Evolutionary conservation across 306 rosid species (phyloP).

Genomic region (Argentina anserina): DNA sequence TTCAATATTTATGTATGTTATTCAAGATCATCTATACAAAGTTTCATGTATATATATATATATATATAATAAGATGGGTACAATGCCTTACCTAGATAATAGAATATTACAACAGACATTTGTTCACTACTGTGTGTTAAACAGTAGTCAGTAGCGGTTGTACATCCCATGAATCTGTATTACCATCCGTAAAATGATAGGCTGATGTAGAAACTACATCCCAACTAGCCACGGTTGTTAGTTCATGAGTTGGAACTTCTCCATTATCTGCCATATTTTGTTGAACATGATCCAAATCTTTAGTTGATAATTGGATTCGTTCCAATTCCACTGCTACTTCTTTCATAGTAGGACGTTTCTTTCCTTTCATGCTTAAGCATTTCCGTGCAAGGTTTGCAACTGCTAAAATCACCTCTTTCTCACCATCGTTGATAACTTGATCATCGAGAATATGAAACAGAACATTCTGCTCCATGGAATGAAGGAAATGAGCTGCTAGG

Average conservation of each 20-base stretch:
- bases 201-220: background rate
- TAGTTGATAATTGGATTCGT: background rate
- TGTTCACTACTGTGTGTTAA: background rate
- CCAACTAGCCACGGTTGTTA: background rate
- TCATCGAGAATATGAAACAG: background rate
- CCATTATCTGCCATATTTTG: background rate
- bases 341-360: slow-evolving; percentile 8
- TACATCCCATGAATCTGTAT: background rate
- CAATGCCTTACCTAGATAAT: background rate
- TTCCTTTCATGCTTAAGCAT: slow-evolving; percentile 4
- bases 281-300: background rate
- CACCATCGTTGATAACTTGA: background rate
- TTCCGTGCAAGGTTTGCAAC: background rate
- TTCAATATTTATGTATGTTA: no score
- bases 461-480: background rate
- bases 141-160: background rate
- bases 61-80: no score
- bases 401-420: background rate
- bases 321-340: slow-evolving; percentile 14
- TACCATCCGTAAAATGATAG: background rate
- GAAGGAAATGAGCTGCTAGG: background rate
- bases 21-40: no score
- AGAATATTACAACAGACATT: background rate
- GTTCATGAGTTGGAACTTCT: background rate
- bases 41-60: no score